These are phyloP conservation scores for Talaromyces adpressus DNA, from an alignment of 495 filamentous ascomycete species.

Conservation along the genomic window DNA sequence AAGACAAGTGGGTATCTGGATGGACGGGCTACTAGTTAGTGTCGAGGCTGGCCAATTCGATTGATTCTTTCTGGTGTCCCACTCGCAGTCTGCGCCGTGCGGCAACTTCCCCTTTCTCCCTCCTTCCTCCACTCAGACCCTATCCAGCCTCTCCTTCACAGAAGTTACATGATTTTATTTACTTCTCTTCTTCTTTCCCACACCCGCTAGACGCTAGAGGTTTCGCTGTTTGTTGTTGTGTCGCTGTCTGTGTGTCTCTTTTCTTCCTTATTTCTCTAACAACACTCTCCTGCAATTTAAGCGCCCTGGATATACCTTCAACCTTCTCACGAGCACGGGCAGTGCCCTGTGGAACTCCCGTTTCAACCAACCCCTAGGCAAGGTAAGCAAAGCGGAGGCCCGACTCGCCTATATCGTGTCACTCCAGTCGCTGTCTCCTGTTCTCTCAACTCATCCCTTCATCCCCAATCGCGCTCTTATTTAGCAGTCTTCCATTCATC, in stretches of 20 bases:
- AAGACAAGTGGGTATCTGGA: not conserved
- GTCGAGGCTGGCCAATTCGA: not conserved
- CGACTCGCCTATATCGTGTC: not conserved
- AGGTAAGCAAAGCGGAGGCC: not conserved
- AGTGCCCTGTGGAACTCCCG: constrained; percentile 5
- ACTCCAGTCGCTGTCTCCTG: not conserved
- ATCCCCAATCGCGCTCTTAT: not conserved
- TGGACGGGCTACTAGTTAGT: not conserved
- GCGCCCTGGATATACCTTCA: not conserved
- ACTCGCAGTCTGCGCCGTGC: not conserved
- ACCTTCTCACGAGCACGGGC: not conserved
- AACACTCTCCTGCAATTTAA: not conserved
- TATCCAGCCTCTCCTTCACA: not conserved
- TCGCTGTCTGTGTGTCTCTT: not conserved
- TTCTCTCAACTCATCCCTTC: not conserved
- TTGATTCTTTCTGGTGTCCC: not conserved
- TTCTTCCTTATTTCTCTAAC: not conserved
- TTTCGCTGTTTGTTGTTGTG: not conserved
- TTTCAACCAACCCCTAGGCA: constrained; percentile 3
- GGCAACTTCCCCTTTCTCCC: constrained; percentile 4
- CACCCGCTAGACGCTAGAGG: not conserved
- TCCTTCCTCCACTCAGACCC: not conserved
- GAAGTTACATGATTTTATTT: too few species aligned
- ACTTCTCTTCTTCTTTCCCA: not conserved
- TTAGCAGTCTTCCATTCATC: not conserved